Evolutionary conservation across 2,329 filamentous ascomycete species (phyloP), one percentile per base, ranked within the genome.

Genomic region (Sordariomycetes sp.): DNA sequence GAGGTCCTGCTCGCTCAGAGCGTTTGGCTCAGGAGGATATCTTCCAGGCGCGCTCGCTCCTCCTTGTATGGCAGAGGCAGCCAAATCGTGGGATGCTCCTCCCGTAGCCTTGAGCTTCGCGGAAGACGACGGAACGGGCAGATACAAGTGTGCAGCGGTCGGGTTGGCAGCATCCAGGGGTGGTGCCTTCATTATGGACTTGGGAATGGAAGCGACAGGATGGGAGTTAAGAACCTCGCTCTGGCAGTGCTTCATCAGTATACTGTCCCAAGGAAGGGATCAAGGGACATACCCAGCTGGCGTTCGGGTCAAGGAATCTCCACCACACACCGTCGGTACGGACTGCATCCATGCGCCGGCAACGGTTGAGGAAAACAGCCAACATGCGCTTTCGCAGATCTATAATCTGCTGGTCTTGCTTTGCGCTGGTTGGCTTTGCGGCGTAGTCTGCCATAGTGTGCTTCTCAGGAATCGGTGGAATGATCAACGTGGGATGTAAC

Each of bases 371-470:
- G 48, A 98, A 98, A 1, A 96, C 92, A 5, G 84, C 83, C 35
- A 98, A 59, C 92, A 98, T 98, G 48, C 92, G 84, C 66, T 96
- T 96, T 39, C 92, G 77, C 44, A 96, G 66, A 53, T 98, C 92
- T 43, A 98, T 98, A 30, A 96, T 98, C 40, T 90, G 85, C 38
- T 87, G 82, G 54, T 98, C 93, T 58, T 98, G 90, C 57, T 95
- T 98, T 14, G 93, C 93, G 50, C 90, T 95, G 24, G 92, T 98
- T 2, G 93, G 92, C 49, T 94, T 96, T 19, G 93, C 88, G 12
- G 92, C 92, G 54, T 98, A 98, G 57, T 98, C 92, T 40, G 90
- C 90, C 82, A 98, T 94, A 30, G 87, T 92, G 58, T 98, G 92
- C 60, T 98, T 98, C 63, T 98, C 93, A 16, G 92, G 92, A 49